Evolutionary conservation across 2,329 filamentous ascomycete species (phyloP).

Genomic region (Aspergillus carbonarius): DNA sequence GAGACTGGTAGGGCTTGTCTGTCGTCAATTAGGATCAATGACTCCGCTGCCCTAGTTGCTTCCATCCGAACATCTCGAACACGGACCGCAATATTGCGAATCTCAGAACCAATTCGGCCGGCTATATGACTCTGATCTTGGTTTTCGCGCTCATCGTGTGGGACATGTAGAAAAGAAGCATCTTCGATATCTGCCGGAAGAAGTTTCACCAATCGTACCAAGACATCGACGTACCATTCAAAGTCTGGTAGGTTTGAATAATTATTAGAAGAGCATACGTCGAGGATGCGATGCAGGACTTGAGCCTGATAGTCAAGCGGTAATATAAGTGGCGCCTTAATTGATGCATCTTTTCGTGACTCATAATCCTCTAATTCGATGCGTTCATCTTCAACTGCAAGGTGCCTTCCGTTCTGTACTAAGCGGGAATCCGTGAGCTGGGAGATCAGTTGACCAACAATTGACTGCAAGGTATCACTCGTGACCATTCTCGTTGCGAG

Average conservation of each 20-base stretch:
- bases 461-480: constrained; percentile 75
- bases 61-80: constrained; percentile 79
- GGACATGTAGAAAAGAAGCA: constrained; percentile 18
- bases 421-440: constrained; percentile 70
- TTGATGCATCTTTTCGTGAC: neutral
- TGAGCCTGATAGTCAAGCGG: constrained; percentile 83
- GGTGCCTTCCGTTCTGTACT: constrained; percentile 26
- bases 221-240: constrained; percentile 93
- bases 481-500: constrained; percentile 93
- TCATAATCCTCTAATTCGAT: constrained; percentile 7
- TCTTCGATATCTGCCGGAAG: constrained; percentile 34
- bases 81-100: constrained; percentile 88
- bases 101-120: constrained; percentile 70
- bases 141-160: constrained; percentile 13
- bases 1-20: constrained; percentile 56
- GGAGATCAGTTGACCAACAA: constrained; percentile 82
- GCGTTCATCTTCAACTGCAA: constrained; percentile 34
- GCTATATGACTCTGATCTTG: constrained; percentile 27
- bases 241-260: constrained; percentile 87
- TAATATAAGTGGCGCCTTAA: constrained; percentile 37
- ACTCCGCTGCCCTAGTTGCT: constrained; percentile 79
- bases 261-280: constrained; percentile 86
- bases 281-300: constrained; percentile 77
- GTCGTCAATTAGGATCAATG: constrained; percentile 62
- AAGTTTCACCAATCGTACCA: constrained; percentile 79